Percentiles rank a stretch among this genome's conserved stretches.
Conservation (phyloP, 768 basidiomycete genomes). For the Hemileccinum rubropunctum region DNA sequence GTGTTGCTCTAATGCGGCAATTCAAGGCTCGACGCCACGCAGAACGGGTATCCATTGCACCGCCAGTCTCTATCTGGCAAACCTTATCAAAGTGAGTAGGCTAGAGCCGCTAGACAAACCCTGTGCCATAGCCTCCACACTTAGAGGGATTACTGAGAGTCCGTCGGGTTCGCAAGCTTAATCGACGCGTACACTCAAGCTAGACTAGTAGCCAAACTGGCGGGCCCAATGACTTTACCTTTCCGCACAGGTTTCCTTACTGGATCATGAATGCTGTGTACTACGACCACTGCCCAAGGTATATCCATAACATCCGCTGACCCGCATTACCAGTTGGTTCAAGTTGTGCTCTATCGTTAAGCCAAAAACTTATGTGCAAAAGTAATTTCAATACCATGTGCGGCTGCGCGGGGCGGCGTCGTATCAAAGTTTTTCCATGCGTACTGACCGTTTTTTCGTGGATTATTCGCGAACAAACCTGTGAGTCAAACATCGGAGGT, state of each 20-base stretch:
- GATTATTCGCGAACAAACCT: too few species aligned
- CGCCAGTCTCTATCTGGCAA: background rate
- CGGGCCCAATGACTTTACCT: too few species aligned
- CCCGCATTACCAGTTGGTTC: background rate
- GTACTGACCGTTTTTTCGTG: too few species aligned
- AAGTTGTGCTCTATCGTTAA: too few species aligned
- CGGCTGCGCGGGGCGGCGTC: too few species aligned
- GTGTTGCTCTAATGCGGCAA: background rate
- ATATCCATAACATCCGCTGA: conserved; percentile 7
- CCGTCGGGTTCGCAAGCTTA: conserved; percentile 1
- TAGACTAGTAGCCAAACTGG: too few species aligned
- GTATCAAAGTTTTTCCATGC: too few species aligned
- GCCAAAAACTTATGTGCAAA: too few species aligned
- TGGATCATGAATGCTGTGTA: background rate
- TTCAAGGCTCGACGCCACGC: background rate
- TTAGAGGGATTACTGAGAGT: background rate
- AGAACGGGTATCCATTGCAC: background rate
- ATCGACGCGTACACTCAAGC: background rate
- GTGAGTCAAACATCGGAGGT: too few species aligned
- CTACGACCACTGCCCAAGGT: background rate
- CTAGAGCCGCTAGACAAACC: too few species aligned
- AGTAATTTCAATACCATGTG: too few species aligned
- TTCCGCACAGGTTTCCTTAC: background rate
- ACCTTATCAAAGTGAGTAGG: background rate
- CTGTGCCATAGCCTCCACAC: background rate